phyloP scores from a whole-genome alignment of 495 filamentous ascomycete genomes.

The Sabuloglossum arenarium region DNA sequence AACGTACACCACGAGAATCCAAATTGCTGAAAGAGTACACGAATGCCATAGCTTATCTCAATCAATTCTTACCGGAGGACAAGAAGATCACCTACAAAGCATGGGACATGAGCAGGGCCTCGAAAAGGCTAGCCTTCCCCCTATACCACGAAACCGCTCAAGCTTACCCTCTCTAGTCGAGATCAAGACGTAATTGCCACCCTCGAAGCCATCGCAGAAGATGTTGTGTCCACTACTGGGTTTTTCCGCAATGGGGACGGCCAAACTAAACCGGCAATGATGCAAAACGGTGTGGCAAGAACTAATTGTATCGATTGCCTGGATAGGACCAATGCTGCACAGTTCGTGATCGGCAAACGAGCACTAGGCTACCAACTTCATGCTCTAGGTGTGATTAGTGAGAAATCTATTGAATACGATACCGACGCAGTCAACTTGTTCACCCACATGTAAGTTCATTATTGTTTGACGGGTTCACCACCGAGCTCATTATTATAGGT shows the following conservation, averaged over 20 bases:
- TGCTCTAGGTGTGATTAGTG: conserved; percentile 69
- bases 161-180: conserved; percentile 25
- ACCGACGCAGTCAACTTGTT: conserved; percentile 90
- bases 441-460: conserved; percentile 53
- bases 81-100: conserved; percentile 82
- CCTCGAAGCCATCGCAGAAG: conserved; percentile 71
- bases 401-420: conserved; percentile 70
- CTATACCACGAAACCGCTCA: too few species aligned
- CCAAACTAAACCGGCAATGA: conserved; percentile 34
- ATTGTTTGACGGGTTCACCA: not conserved
- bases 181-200: conserved; percentile 90
- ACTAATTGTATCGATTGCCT: conserved; percentile 98
- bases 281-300: conserved; percentile 82
- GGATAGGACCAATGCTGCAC: conserved; percentile 88
- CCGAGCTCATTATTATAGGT: conserved; percentile 15
- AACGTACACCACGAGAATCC: conserved; percentile 80
- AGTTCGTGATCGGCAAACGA: conserved; percentile 95
- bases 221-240: conserved; percentile 62
- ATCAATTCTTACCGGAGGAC: conserved; percentile 70
- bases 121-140: conserved; percentile 34
- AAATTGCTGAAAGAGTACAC: conserved; percentile 78
- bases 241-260: conserved; percentile 86
- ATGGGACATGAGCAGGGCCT: conserved; percentile 94
- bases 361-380: conserved; percentile 85
- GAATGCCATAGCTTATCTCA: conserved; percentile 75